A percentile compares a stretch with the other conserved stretches of the same genome.
These are phyloP conservation scores for Myriosclerotinia duriaeana DNA, from an alignment of 2,329 filamentous ascomycete species.

Conservation along the genomic window DNA sequence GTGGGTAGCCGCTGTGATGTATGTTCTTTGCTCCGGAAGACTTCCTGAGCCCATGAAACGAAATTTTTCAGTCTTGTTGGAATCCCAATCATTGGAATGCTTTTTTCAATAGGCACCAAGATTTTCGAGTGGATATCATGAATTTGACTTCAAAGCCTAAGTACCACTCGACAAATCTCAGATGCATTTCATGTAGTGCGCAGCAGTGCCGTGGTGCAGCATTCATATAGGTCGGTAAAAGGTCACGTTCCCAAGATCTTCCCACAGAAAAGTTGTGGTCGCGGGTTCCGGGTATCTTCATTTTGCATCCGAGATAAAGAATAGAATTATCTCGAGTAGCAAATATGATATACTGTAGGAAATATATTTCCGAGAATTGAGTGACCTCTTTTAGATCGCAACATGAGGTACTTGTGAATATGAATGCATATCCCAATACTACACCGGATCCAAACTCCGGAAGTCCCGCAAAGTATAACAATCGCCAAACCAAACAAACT, in stretches of 20 bases:
- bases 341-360: not conserved
- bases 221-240: conserved; percentile 5
- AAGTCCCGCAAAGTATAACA: conserved; percentile 10
- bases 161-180: conserved; percentile 23
- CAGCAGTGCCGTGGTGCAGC: conserved; percentile 4
- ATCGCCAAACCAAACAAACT: conserved; percentile 1
- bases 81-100: conserved; percentile 1
- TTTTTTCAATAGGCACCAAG: conserved; percentile 1
- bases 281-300: conserved; percentile 3
- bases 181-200: conserved; percentile 7
- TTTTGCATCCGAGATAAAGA: conserved; percentile 5
- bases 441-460: conserved; percentile 16
- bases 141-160: conserved; percentile 20
- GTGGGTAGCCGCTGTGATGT: conserved; percentile 17
- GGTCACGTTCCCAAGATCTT: conserved; percentile 10
- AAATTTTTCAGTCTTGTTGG: not conserved
- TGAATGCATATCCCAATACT: not conserved
- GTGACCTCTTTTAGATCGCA: not conserved
- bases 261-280: conserved; percentile 1
- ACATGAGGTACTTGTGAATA: not conserved
- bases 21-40: conserved; percentile 19
- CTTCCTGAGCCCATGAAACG: conserved; percentile 20
- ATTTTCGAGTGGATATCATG: conserved; percentile 14
- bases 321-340: not conserved
- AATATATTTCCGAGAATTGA: not conserved